Evolutionary conservation across 2,329 filamentous ascomycete species (phyloP).

Genomic region (Saccharata proteae): DNA sequence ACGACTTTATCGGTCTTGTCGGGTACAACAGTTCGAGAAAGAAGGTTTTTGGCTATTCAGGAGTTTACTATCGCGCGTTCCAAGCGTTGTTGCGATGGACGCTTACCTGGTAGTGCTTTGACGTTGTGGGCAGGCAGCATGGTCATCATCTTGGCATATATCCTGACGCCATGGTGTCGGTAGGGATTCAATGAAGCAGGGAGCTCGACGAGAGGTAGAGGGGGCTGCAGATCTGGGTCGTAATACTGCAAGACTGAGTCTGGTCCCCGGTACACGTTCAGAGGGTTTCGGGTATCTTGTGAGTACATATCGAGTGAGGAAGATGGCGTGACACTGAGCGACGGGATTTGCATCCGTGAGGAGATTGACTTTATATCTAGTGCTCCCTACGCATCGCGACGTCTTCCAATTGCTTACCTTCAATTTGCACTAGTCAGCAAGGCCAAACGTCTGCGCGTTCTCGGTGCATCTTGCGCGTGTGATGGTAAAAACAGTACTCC

Average conservation of each 20-base stretch:
- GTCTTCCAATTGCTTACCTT: slow-evolving; percentile 91
- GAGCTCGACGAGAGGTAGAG: slow-evolving; percentile 50
- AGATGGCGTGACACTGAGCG: not conserved
- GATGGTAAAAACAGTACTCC: too few species aligned
- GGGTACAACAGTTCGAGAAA: slow-evolving; percentile 19
- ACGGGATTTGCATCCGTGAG: not conserved
- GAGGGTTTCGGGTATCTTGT: slow-evolving; percentile 20
- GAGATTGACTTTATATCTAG: not conserved
- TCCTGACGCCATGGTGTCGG: slow-evolving; percentile 44
- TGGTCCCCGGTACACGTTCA: slow-evolving; percentile 47
- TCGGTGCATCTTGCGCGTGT: too few species aligned
- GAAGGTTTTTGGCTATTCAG: slow-evolving; percentile 30
- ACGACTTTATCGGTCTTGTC: slow-evolving; percentile 41
- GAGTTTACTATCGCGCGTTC: not conserved
- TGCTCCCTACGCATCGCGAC: too few species aligned
- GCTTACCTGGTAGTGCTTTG: slow-evolving; percentile 47
- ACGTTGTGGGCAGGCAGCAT: slow-evolving; percentile 54
- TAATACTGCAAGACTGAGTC: slow-evolving; percentile 48
- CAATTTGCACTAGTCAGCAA: slow-evolving; percentile 94
- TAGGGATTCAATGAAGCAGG: slow-evolving; percentile 46
- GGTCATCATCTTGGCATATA: slow-evolving; percentile 56
- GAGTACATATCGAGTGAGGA: not conserved
- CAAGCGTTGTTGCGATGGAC: slow-evolving; percentile 5
- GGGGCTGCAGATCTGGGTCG: slow-evolving; percentile 45
- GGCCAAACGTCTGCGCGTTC: too few species aligned